Percentiles rank a stretch among this genome's conserved stretches.
These are phyloP conservation scores for Podaxis sp. DNA, from an alignment of 768 basidiomycete species.

Conservation along the genomic window DNA sequence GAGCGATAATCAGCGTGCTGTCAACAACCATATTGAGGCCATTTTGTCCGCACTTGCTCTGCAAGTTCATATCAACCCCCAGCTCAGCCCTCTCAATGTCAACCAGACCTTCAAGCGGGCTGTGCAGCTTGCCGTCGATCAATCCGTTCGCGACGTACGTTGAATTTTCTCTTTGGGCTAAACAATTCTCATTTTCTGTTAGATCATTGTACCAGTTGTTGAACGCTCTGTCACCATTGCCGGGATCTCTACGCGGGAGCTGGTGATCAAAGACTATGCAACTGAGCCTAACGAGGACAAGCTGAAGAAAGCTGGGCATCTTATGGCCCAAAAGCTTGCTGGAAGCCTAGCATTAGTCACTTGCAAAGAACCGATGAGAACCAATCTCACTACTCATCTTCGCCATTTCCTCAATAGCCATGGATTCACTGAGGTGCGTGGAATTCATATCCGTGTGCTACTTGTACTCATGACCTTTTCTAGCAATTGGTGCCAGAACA, in stretches of 20 bases:
- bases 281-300: slow-evolving; percentile 90
- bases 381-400: slow-evolving; percentile 86
- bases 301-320: slow-evolving; percentile 85
- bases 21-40: slow-evolving; percentile 78
- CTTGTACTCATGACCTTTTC: slow-evolving; percentile 11
- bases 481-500: slow-evolving; percentile 78
- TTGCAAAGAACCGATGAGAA: slow-evolving; percentile 95
- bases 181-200: slow-evolving; percentile 6
- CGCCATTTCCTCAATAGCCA: slow-evolving; percentile 81
- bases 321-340: slow-evolving; percentile 97
- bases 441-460: neutral
- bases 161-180: neutral
- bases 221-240: slow-evolving; percentile 98
- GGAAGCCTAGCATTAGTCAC: slow-evolving; percentile 96
- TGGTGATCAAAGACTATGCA: slow-evolving; percentile 94
- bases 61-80: slow-evolving; percentile 74
- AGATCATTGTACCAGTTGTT: slow-evolving; percentile 97
- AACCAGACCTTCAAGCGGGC: slow-evolving; percentile 89
- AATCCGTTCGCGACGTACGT: slow-evolving; percentile 88
- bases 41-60: slow-evolving; percentile 71
- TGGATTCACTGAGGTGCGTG: slow-evolving; percentile 79
- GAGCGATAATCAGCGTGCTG: slow-evolving; percentile 57
- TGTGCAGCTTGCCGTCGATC: slow-evolving; percentile 86
- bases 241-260: slow-evolving; percentile 93
- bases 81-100: slow-evolving; percentile 68